Percentiles rank a stretch among this genome's conserved stretches.
Evolutionary conservation across 345 rosid genomes (phyloP).

Genomic region (Pseudoturritis turrita): DNA sequence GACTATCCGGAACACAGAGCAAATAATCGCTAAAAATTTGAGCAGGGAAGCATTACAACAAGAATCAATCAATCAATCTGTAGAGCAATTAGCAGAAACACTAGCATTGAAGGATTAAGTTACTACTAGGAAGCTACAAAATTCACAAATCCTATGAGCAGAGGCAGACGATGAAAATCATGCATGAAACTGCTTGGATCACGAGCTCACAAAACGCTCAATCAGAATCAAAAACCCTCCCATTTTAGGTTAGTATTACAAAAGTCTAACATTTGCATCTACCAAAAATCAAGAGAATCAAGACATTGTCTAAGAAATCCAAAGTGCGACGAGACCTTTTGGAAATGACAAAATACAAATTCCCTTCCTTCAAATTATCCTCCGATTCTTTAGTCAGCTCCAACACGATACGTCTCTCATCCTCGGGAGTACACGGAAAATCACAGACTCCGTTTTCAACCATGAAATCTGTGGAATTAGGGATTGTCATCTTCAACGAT

Average conservation of each 20-base stretch:
- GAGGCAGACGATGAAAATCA: neutral
- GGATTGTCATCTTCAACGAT: slow-evolving; percentile 54
- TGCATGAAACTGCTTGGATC: neutral
- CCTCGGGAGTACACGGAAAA: slow-evolving; percentile 63
- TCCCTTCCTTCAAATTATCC: slow-evolving; percentile 62
- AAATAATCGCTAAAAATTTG: neutral
- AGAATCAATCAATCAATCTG: neutral
- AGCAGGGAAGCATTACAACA: neutral
- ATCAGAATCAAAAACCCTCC: neutral
- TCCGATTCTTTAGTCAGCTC: slow-evolving; percentile 56
- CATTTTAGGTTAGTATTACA: too few species aligned
- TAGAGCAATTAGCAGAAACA: neutral
- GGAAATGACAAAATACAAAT: slow-evolving; percentile 72
- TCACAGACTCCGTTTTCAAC: slow-evolving; percentile 62
- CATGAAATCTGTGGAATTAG: slow-evolving; percentile 44
- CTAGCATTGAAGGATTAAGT: neutral
- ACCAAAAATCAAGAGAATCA: neutral
- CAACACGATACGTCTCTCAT: slow-evolving; percentile 61
- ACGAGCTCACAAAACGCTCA: neutral
- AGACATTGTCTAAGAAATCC: neutral
- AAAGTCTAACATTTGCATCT: neutral
- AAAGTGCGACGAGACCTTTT: slow-evolving; percentile 34
- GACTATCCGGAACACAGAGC: neutral
- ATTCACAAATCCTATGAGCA: neutral
- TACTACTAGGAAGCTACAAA: neutral